Base-by-base conservation (phyloP, 176 grass and related monocot species). In the Bolboschoenus planiculmis region DNA sequence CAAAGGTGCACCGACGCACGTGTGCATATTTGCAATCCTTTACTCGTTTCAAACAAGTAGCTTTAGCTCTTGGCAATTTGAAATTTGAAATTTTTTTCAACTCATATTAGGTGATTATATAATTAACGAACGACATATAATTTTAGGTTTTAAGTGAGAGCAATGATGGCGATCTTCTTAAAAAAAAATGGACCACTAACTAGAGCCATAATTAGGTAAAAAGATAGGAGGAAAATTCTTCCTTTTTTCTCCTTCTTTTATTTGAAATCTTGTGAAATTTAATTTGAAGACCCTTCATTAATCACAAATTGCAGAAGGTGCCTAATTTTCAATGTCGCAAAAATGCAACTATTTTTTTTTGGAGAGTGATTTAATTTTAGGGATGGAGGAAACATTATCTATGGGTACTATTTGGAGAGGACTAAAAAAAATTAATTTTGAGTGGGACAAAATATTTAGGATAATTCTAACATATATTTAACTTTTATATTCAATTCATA, bases 1-100 rank as follows among this genome's bases (percentile, higher is more conserved):
- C 62, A 65, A 67, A 67, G 8, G 3, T 75, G 42, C 71, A 75
- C 71, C 71, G 71, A 75, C 43, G 10, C 71, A 50, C 71, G 43
- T 75, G 71, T 75, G 43, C 11, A 26, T 29, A 75, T 50, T n/a
- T 48, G 30, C 24, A 75, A 24, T 18, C 24, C 10, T 16, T 16
- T 2, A 7, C 36, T 29, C 43, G 43, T 50, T 74, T 6, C 43
- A 75, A 4, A 50, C 42, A 7, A 30, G 23, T 29, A 42, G 42
- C 42, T 46, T 5, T 21, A 64, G 23, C 56, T n/a, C n/a, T n/a
- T n/a, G 6, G 21, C 1, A 58, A 8, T 58, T 58, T 58, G 56
- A 21, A 42, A 74, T 74, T 30, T 47, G 23, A 29, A 4, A 47
- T 29, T 29, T 48, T 74, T 2, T n/a, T n/a, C n/a, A 75, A 30